Conservation (phyloP, 306 rosid species). For the Glycine tomentella region DNA sequence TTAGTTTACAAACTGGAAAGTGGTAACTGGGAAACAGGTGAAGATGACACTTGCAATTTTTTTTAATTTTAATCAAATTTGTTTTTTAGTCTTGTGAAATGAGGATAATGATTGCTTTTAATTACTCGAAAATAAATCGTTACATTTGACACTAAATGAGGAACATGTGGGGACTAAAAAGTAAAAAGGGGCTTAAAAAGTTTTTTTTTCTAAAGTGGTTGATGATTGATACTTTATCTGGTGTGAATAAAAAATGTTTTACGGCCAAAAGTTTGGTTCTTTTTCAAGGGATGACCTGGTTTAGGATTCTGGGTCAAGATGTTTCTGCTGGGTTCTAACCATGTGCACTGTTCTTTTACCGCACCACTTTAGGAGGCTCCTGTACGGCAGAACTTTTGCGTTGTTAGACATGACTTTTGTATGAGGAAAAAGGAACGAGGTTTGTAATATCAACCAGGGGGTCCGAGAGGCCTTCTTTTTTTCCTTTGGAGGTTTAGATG, state of each 20-base stretch:
- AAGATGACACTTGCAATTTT: neutral
- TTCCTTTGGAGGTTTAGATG: constrained; percentile 19
- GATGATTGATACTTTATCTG: constrained; percentile 17
- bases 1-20: neutral
- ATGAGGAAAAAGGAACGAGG: constrained; percentile 1
- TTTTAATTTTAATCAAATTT: neutral
- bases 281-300: constrained; percentile 19
- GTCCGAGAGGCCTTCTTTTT: constrained; percentile 36
- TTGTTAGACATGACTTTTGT: constrained; percentile 14
- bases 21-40: neutral
- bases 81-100: neutral
- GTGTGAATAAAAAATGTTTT: neutral
- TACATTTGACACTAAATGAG: too few species aligned
- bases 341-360: constrained; percentile 32
- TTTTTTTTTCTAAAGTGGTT: constrained; percentile 9
- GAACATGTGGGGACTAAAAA: neutral
- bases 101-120: neutral
- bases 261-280: constrained; percentile 27
- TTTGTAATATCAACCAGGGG: constrained; percentile 33
- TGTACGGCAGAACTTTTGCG: constrained; percentile 16
- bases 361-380: constrained; percentile 41
- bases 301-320: constrained; percentile 32
- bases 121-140: too few species aligned
- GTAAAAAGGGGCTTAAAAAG: too few species aligned
- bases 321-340: neutral